These are phyloP conservation scores for Zopfochytrium polystomum DNA, from an alignment of 371 early-diverging fungal genomes.

Conservation along the genomic window DNA sequence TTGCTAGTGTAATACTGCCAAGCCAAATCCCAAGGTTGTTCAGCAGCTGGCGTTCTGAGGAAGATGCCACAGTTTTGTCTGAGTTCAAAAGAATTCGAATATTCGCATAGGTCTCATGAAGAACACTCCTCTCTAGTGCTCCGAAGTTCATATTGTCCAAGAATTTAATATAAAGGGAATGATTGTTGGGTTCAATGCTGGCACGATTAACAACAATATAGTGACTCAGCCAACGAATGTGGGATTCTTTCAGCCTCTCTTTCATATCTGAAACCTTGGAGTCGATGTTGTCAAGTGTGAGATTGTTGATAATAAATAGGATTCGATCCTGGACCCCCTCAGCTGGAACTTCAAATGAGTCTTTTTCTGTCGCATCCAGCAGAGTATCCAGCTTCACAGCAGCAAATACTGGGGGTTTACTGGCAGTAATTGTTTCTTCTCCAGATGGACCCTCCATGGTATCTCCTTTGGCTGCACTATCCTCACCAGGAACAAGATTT, in stretches of 20 bases:
- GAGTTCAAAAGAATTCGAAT: slow-evolving; percentile 86
- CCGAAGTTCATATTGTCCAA: slow-evolving; percentile 62
- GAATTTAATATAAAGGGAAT: slow-evolving; percentile 77
- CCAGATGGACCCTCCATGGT: too few species aligned
- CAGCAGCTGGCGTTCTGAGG: slow-evolving; percentile 80
- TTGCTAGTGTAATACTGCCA: slow-evolving; percentile 90
- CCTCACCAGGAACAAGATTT: slow-evolving; percentile 12
- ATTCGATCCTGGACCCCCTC: slow-evolving; percentile 87
- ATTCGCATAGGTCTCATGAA: slow-evolving; percentile 85
- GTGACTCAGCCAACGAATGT: slow-evolving; percentile 86
- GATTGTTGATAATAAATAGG: slow-evolving; percentile 93
- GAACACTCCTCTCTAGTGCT: slow-evolving; percentile 62
- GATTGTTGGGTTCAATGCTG: slow-evolving; percentile 93
- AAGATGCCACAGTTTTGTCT: slow-evolving; percentile 86
- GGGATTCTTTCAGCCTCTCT: slow-evolving; percentile 57
- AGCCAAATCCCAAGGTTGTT: slow-evolving; percentile 97
- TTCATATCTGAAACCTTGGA: slow-evolving; percentile 76
- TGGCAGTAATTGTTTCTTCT: too few species aligned
- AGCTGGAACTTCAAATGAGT: slow-evolving; percentile 46
- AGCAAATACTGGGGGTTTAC: slow-evolving; percentile 55
- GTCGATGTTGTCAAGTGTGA: slow-evolving; percentile 80
- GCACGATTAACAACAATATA: slow-evolving; percentile 91
- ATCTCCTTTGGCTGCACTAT: neutral
- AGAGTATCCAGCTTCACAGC: slow-evolving; percentile 58
- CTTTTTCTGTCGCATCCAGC: slow-evolving; percentile 30